Percentiles rank a stretch among this genome's conserved stretches.
Conservation (phyloP, 2,329 filamentous ascomycete genomes). For the Ophiosphaerella narmari region DNA sequence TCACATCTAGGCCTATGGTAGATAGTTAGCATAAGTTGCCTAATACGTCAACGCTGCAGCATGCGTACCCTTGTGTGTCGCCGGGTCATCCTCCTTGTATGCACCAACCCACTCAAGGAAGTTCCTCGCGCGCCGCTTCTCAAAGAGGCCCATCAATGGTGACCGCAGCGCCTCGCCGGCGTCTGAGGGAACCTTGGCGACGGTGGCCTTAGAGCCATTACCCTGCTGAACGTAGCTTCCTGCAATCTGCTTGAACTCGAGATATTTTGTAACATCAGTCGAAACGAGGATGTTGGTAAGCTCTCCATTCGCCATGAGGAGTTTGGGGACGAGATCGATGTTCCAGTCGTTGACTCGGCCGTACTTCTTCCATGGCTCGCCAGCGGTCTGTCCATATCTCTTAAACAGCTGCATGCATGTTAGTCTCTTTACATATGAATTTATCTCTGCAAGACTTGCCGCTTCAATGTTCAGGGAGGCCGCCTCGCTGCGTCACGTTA, state of each 20-base stretch:
- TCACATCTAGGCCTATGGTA: conserved; percentile 71
- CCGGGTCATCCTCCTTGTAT: conserved; percentile 79
- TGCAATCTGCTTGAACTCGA: conserved; percentile 69
- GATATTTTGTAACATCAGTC: conserved; percentile 69
- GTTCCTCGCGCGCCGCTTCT: conserved; percentile 95
- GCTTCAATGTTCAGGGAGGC: conserved; percentile 93
- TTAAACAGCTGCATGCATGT: conserved; percentile 77
- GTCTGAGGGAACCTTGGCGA: conserved; percentile 96
- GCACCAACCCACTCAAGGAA: conserved; percentile 95
- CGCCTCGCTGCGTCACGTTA: conserved; percentile 69
- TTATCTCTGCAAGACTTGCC: conserved; percentile 53
- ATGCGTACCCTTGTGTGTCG: conserved; percentile 82
- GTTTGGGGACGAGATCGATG: conserved; percentile 97
- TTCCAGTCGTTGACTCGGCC: conserved; percentile 98
- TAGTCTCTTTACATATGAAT: conserved; percentile 44
- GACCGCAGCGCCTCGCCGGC: conserved; percentile 85
- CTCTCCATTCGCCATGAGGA: conserved; percentile 98
- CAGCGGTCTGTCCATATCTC: conserved; percentile 84
- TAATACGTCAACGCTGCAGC: neutral
- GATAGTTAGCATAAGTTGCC: conserved; percentile 2
- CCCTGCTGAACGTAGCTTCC: conserved; percentile 97
- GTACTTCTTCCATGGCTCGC: conserved; percentile 98
- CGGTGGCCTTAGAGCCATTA: conserved; percentile 77
- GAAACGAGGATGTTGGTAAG: conserved; percentile 98
- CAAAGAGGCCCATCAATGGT: conserved; percentile 94